phyloP scores from a whole-genome alignment of 495 filamentous ascomycete species.

The Elasticomyces elasticus region DNA sequence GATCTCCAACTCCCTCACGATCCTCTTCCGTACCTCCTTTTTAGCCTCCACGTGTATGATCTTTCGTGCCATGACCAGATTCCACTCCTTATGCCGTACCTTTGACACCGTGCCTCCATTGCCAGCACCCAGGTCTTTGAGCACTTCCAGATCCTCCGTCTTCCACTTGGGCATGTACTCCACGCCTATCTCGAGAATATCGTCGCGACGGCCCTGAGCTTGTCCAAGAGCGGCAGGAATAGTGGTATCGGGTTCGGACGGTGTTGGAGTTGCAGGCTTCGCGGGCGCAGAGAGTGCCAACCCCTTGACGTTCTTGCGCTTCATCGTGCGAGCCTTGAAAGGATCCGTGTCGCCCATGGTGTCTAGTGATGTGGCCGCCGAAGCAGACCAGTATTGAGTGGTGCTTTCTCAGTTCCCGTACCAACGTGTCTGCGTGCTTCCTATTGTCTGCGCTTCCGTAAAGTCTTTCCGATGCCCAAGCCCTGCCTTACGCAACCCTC shows the following conservation, averaged over 20 bases:
- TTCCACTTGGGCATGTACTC: conserved; percentile 90
- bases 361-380: conserved; percentile 11
- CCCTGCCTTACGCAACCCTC: too few relatives aligned
- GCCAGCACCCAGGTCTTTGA: conserved; percentile 90
- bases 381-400: not conserved
- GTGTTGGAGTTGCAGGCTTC: conserved; percentile 37
- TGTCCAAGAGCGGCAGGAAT: conserved; percentile 52
- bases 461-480: too few relatives aligned
- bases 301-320: conserved; percentile 97
- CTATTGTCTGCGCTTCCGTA: too few relatives aligned
- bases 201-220: conserved; percentile 50
- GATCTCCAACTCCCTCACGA: conserved; percentile 90
- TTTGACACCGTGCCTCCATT: conserved; percentile 98
- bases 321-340: conserved; percentile 84
- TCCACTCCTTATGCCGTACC: conserved; percentile 87
- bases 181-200: conserved; percentile 89
- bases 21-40: conserved; percentile 88
- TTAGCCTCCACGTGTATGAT: conserved; percentile 98
- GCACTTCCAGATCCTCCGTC: conserved; percentile 80
- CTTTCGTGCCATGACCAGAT: conserved; percentile 96
- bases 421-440: too few relatives aligned
- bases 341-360: conserved; percentile 74
- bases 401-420: not conserved
- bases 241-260: conserved; percentile 51
- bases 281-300: conserved; percentile 66